phyloP scores from a whole-genome alignment of 1,284 basidiomycete species.

The Sanghuangporus weigelae region DNA sequence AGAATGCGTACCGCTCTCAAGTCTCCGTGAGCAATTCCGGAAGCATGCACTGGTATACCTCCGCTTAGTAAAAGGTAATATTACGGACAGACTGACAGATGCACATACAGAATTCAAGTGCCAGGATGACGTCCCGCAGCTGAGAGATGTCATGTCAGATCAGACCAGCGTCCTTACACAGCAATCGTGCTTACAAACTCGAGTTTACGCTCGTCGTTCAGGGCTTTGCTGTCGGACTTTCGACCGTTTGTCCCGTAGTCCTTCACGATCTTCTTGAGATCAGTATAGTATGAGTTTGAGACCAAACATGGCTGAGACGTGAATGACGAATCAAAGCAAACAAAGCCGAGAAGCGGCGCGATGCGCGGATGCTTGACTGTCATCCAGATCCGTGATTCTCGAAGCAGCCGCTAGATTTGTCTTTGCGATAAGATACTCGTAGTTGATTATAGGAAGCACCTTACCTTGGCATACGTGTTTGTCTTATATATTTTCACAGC shows the following conservation, averaged over 20 bases:
- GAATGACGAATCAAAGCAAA: background rate
- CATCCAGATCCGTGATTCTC: no score
- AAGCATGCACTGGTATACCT: background rate
- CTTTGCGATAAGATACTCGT: no score
- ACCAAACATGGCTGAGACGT: background rate
- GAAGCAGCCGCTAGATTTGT: no score
- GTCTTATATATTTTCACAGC: no score
- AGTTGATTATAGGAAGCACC: no score
- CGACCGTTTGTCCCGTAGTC: background rate
- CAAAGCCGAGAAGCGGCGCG: background rate
- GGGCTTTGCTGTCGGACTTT: background rate
- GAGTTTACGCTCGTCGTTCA: background rate
- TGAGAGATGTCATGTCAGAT: background rate
- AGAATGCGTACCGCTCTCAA: background rate
- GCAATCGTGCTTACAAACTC: background rate
- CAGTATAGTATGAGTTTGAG: background rate
- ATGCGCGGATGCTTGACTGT: background rate
- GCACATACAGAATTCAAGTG: background rate
- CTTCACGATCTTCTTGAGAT: background rate
- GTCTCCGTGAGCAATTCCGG: background rate
- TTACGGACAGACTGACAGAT: background rate
- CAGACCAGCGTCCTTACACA: background rate
- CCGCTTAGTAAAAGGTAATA: background rate
- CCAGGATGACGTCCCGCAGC: background rate
- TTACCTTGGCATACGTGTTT: no score